Evolutionary conservation across 2,329 filamentous ascomycete species (phyloP).

Genomic region (Alternaria hordeiaustralica): DNA sequence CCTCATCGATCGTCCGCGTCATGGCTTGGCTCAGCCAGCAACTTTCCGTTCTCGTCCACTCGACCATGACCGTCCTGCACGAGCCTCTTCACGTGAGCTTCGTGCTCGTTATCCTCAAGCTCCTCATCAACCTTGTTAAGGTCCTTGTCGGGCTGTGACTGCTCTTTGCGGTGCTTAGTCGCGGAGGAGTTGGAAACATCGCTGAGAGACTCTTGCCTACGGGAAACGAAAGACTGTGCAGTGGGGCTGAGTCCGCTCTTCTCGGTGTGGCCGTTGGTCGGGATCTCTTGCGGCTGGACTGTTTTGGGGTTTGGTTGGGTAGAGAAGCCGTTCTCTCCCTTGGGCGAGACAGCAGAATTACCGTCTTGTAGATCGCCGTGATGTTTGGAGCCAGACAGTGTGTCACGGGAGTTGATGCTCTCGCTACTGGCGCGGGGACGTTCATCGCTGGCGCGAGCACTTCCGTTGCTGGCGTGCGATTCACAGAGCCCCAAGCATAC

Average conservation of each 20-base stretch:
- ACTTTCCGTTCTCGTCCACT: neutral
- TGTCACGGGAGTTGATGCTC: slow-evolving; percentile 17
- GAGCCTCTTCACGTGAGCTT: neutral
- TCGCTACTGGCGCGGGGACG: slow-evolving; percentile 17
- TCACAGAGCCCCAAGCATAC: neutral
- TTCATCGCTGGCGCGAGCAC: neutral
- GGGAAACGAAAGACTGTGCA: slow-evolving; percentile 19
- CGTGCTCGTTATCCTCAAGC: neutral
- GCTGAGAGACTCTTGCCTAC: slow-evolving; percentile 21
- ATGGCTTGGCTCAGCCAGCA: neutral
- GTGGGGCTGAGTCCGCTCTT: slow-evolving; percentile 41
- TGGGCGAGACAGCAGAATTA: slow-evolving; percentile 35
- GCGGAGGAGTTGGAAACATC: slow-evolving; percentile 17
- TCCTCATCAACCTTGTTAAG: neutral
- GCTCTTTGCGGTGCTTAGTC: slow-evolving; percentile 8
- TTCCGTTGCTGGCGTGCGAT: neutral
- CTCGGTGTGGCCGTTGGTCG: slow-evolving; percentile 19
- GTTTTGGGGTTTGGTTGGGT: slow-evolving; percentile 42
- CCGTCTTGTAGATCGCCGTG: slow-evolving; percentile 39
- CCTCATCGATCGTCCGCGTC: neutral
- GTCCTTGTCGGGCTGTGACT: slow-evolving; percentile 1
- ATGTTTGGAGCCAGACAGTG: slow-evolving; percentile 40
- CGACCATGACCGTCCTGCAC: neutral
- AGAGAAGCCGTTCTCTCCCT: slow-evolving; percentile 42
- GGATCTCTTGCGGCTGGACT: slow-evolving; percentile 39